Conservation (phyloP, 2,329 filamentous ascomycete genomes). For the Rhynchosporium agropyri region DNA sequence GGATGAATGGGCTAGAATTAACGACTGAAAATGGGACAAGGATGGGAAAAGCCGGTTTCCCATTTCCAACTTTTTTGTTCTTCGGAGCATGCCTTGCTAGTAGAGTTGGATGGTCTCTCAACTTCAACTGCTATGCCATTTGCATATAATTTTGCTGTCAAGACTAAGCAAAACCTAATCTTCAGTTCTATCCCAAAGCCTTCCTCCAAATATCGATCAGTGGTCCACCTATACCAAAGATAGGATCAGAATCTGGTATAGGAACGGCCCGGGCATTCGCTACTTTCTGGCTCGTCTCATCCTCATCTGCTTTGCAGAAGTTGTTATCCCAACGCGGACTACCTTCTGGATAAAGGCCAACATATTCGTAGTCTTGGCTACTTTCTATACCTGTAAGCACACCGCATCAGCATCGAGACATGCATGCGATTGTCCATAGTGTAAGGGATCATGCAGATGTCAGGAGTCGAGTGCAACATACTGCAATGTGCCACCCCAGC, state of each 20-base stretch:
- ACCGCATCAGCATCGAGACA: slow-evolving; percentile 12
- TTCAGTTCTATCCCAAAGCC: neutral
- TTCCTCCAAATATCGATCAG: slow-evolving; percentile 31
- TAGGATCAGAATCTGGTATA: slow-evolving; percentile 29
- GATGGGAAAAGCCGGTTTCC: too few species aligned
- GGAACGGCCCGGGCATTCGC: slow-evolving; percentile 31
- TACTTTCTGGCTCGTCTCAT: slow-evolving; percentile 29
- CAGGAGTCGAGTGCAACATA: neutral
- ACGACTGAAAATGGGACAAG: too few species aligned
- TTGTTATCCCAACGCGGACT: slow-evolving; percentile 36
- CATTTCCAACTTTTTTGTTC: too few species aligned
- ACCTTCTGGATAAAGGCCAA: slow-evolving; percentile 43
- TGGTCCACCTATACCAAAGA: slow-evolving; percentile 30
- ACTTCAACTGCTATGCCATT: too few species aligned
- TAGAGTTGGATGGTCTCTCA: too few species aligned
- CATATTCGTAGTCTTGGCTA: slow-evolving; percentile 42
- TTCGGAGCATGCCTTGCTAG: too few species aligned
- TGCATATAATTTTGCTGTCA: too few species aligned
- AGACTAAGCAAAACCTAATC: too few species aligned
- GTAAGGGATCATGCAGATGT: neutral
- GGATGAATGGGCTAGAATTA: too few species aligned
- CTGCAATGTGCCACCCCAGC: slow-evolving; percentile 44
- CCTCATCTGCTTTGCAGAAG: slow-evolving; percentile 32
- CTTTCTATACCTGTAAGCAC: slow-evolving; percentile 28
- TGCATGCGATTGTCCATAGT: neutral